These are phyloP conservation scores for Oehlia diaphana DNA, from an alignment of 192 early-diverging fungal genomes.

Conservation along the genomic window DNA sequence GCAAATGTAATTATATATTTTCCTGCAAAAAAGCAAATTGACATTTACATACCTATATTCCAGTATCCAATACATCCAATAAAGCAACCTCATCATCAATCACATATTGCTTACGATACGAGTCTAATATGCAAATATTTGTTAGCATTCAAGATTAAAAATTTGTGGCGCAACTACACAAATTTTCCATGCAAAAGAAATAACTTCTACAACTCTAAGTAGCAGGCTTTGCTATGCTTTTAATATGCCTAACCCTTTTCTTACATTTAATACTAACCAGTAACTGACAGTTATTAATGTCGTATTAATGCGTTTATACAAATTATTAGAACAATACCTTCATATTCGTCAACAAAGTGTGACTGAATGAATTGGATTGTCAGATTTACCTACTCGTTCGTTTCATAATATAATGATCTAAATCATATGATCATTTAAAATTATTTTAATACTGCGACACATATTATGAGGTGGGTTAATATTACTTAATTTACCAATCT, in stretches of 20 bases:
- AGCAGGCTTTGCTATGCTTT: too few species aligned
- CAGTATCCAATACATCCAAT: constrained; percentile 93
- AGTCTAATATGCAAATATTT: constrained; percentile 55
- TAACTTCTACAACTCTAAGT: neutral
- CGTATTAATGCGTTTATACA: neutral
- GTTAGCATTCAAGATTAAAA: constrained; percentile 3
- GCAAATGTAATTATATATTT: constrained; percentile 20
- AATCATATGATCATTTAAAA: too few species aligned
- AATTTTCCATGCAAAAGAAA: too few species aligned
- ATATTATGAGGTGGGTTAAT: too few species aligned
- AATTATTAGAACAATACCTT: constrained; percentile 51
- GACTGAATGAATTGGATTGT: constrained; percentile 83
- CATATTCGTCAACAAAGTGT: constrained; percentile 89
- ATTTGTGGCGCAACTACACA: too few species aligned
- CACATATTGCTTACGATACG: constrained; percentile 94
- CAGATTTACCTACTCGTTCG: constrained; percentile 85
- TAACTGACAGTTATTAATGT: neutral
- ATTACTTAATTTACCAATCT: too few species aligned
- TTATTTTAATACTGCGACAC: too few species aligned
- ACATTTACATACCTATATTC: constrained; percentile 71
- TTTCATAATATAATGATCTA: too few species aligned
- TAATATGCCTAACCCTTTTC: neutral
- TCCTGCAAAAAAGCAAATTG: neutral
- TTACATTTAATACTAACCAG: neutral
- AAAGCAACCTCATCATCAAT: constrained; percentile 87